Conservation (phyloP, 2,329 filamentous ascomycete genomes). For the Cladophialophora carrionii region DNA sequence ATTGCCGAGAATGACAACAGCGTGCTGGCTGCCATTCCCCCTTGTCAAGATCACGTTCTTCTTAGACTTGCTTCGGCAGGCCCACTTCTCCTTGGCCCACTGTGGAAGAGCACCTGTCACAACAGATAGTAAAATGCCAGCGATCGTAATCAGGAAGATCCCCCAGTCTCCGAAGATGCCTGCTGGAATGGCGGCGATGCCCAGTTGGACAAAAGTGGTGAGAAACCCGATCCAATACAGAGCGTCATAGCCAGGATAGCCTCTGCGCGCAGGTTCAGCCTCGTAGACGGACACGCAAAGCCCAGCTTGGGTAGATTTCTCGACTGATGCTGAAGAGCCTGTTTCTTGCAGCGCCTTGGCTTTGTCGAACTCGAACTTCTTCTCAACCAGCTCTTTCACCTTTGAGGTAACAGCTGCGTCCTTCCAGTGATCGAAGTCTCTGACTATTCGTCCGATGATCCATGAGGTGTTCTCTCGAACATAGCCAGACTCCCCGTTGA, state of each 20-base stretch:
- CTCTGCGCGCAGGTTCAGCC: conserved; percentile 19
- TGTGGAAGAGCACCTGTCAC: conserved; percentile 45
- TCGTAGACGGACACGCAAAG: conserved; percentile 38
- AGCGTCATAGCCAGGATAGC: conserved; percentile 28
- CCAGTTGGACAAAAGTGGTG: conserved; percentile 41
- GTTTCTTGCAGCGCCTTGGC: conserved; percentile 18
- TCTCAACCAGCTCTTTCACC: conserved; percentile 18
- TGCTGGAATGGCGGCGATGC: conserved; percentile 42
- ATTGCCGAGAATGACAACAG: conserved; percentile 44
- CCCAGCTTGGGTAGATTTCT: conserved; percentile 20
- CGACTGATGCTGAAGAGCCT: conserved; percentile 7
- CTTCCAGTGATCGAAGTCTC: conserved; percentile 46
- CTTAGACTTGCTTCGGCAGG: conserved; percentile 39
- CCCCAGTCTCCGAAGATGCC: conserved; percentile 43
- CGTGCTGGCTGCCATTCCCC: conserved; percentile 47
- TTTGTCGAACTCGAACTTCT: conserved; percentile 18
- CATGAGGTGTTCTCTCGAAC: conserved; percentile 48
- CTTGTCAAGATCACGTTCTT: conserved; percentile 42
- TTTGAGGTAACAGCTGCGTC: conserved; percentile 5
- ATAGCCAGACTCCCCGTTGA: conserved; percentile 44
- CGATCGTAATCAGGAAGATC: conserved; percentile 45
- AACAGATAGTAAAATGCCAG: conserved; percentile 45
- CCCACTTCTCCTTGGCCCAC: conserved; percentile 50
- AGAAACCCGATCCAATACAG: conserved; percentile 39
- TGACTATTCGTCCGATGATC: conserved; percentile 50